phyloP scores from a whole-genome alignment of 169 alveolate species.

The Plasmodium sp. region DNA sequence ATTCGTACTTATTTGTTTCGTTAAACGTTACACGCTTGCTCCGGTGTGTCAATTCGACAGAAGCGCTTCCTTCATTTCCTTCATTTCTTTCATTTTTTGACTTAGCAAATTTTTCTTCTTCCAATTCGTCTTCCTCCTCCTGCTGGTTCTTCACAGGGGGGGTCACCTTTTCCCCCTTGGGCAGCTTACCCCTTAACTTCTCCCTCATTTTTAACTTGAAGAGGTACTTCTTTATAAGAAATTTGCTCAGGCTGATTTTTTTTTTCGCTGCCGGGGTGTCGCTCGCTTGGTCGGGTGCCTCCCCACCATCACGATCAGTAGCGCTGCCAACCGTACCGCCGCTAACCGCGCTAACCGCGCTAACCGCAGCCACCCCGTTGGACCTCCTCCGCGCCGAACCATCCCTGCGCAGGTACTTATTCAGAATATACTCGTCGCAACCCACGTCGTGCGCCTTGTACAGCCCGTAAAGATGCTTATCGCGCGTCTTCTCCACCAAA shows the following conservation, averaged over 20 bases:
- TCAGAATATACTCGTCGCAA: background rate
- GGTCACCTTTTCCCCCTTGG: background rate
- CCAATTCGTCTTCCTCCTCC: background rate
- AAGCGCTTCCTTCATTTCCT: background rate
- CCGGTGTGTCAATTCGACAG: background rate
- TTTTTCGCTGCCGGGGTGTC: background rate
- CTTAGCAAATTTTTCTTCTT: background rate
- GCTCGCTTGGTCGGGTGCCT: background rate
- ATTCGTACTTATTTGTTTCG: background rate
- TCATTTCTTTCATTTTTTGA: background rate
- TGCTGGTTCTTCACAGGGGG: background rate
- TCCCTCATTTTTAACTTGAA: conserved; percentile 20
- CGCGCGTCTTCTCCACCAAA: conserved; percentile 51
- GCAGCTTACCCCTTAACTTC: background rate
- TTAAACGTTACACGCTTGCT: background rate
- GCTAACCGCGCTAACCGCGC: background rate
- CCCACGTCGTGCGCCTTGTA: conserved; percentile 11
- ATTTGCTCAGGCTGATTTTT: conserved; percentile 49
- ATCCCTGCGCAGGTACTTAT: background rate
- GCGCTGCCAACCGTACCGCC: background rate
- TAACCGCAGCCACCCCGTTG: background rate
- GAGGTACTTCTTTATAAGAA: conserved; percentile 48
- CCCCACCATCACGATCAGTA: background rate
- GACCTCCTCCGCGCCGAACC: background rate
- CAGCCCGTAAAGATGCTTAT: conserved; percentile 49